These are phyloP conservation scores for Ogataea ramenticola DNA, from an alignment of 805 yeast genomes.

Conservation along the genomic window DNA sequence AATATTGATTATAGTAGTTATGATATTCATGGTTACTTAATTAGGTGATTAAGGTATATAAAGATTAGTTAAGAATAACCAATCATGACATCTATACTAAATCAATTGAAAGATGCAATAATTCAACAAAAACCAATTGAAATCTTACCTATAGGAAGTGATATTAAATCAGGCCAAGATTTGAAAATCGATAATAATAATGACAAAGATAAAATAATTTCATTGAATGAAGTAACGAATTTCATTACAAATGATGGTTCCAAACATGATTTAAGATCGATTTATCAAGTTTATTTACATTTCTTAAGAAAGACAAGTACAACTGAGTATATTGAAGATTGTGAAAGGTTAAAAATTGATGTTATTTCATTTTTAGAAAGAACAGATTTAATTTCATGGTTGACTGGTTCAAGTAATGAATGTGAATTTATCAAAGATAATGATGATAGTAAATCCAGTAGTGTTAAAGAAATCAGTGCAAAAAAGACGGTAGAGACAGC, in stretches of 20 bases:
- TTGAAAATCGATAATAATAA: conserved; percentile 13
- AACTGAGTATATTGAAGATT: conserved; percentile 73
- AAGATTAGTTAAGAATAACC: no score
- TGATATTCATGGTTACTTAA: no score
- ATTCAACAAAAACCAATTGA: conserved; percentile 6
- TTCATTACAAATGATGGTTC: conserved; percentile 41
- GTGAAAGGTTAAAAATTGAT: conserved; percentile 54
- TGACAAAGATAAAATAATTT: no score
- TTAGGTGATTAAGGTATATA: no score
- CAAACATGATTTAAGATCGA: conserved; percentile 45
- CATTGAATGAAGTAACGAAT: conserved; percentile 37
- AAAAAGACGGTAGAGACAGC: no score
- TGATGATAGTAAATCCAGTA: no score
- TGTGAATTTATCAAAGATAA: conserved; percentile 42
- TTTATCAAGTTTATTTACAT: conserved; percentile 72
- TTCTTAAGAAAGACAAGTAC: conserved; percentile 58
- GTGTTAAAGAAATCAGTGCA: no score
- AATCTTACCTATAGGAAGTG: conserved; percentile 10
- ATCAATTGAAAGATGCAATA: conserved; percentile 12
- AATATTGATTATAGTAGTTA: no score
- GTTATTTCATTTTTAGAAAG: conserved; percentile 80
- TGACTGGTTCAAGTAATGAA: conserved; percentile 57
- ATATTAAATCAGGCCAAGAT: conserved; percentile 12
- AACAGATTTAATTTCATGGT: conserved; percentile 77
- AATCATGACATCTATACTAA: background rate